These are phyloP conservation scores for Elymus sibiricus DNA, from an alignment of 176 grass and related monocot genomes.

Conservation along the genomic window DNA sequence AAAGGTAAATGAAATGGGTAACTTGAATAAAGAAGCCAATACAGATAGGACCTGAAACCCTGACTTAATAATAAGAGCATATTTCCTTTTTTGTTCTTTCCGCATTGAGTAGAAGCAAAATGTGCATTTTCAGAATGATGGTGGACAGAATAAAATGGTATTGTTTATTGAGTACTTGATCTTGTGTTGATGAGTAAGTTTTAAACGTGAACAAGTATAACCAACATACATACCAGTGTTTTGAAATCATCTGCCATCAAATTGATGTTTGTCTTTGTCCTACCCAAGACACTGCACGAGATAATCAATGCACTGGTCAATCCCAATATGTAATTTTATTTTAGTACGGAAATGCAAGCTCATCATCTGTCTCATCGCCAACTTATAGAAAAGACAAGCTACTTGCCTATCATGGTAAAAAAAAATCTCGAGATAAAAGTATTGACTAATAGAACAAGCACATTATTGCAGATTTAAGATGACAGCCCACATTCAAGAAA, in stretches of 20 bases:
- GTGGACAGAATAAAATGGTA: not conserved
- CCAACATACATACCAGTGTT: slow-evolving; percentile 61
- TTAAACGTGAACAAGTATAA: slow-evolving; percentile 7
- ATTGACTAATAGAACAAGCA: not conserved
- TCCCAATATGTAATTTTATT: not conserved
- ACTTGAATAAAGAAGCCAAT: not conserved
- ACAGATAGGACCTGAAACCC: not conserved
- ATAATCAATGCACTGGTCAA: not conserved
- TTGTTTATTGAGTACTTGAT: not conserved
- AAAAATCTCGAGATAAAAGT: too few species aligned
- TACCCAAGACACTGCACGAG: slow-evolving; percentile 71
- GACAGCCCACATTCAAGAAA: not conserved
- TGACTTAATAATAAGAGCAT: not conserved
- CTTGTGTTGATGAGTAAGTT: not conserved
- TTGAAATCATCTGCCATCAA: slow-evolving; percentile 66
- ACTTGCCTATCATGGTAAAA: not conserved
- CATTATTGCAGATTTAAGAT: not conserved
- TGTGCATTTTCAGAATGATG: not conserved
- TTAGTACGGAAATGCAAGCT: not conserved
- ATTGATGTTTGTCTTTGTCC: slow-evolving; percentile 74
- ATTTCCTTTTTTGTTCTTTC: not conserved
- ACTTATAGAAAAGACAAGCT: not conserved
- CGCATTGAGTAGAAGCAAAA: not conserved
- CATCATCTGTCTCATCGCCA: not conserved
- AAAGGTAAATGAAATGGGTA: not conserved